A percentile compares a stretch with the other conserved stretches of the same genome.
phyloP scores from a whole-genome alignment of 345 rosid species.

The Aquilaria sinensis region DNA sequence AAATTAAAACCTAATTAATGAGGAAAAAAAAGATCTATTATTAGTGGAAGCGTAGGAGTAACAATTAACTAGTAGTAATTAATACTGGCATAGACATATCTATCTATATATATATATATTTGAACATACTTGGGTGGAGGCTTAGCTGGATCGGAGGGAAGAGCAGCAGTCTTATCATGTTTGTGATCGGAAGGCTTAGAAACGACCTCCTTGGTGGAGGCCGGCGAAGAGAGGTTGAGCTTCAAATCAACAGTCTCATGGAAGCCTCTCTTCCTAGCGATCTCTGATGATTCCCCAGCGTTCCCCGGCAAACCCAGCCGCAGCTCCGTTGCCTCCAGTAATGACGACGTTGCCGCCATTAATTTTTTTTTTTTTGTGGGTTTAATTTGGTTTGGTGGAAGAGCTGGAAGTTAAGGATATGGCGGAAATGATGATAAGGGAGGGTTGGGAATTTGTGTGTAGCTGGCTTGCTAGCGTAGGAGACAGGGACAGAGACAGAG shows the following conservation, averaged over 20 bases:
- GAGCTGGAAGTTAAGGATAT: too few relatives aligned
- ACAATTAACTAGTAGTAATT: neutral
- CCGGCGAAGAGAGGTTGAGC: conserved; percentile 52
- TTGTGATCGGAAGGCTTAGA: neutral
- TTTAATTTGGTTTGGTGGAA: too few relatives aligned
- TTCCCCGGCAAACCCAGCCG: conserved; percentile 72
- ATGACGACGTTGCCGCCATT: too few relatives aligned
- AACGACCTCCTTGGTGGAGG: conserved; percentile 20
- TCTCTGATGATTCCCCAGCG: neutral
- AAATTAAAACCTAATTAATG: too few relatives aligned
- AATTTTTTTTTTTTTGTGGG: too few relatives aligned
- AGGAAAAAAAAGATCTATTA: too few relatives aligned
- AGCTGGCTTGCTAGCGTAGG: too few relatives aligned
- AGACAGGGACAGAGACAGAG: too few relatives aligned
- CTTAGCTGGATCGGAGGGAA: conserved; percentile 48
- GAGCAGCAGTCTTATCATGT: conserved; percentile 7
- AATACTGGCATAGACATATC: conserved; percentile 8
- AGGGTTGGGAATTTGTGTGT: too few relatives aligned
- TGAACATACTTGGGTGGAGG: conserved; percentile 66
- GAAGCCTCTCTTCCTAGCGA: conserved; percentile 64
- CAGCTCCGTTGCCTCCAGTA: conserved; percentile 61
- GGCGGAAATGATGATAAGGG: too few relatives aligned
- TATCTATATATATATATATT: conserved; percentile 5
- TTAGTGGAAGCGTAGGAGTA: too few relatives aligned
- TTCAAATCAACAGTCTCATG: conserved; percentile 70